phyloP scores from a whole-genome alignment of 2,329 filamentous ascomycete species.

The Plenodomus lindquistii region DNA sequence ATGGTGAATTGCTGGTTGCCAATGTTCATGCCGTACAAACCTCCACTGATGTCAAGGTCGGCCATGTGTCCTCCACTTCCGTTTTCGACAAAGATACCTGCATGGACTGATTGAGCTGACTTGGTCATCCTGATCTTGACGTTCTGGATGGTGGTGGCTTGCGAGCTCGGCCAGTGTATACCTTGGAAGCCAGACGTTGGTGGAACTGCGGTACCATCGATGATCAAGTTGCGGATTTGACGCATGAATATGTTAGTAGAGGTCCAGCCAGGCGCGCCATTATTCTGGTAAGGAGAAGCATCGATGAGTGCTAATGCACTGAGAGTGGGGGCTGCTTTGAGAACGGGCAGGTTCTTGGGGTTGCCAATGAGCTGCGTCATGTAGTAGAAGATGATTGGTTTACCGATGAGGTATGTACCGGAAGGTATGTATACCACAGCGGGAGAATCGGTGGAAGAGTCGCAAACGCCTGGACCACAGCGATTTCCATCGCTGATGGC shows the following conservation, averaged over 20 bases:
- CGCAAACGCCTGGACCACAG: constrained; percentile 50
- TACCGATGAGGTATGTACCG: constrained; percentile 58
- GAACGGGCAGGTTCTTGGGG: constrained; percentile 57
- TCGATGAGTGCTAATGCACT: constrained; percentile 62
- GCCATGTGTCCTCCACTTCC: constrained; percentile 53
- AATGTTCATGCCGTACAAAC: constrained; percentile 48
- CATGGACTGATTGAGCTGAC: constrained; percentile 51
- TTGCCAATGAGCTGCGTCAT: constrained; percentile 66
- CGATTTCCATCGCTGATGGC: constrained; percentile 51
- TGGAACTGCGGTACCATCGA: constrained; percentile 60
- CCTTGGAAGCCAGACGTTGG: constrained; percentile 51
- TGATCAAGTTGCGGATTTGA: constrained; percentile 66
- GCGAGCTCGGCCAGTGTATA: constrained; percentile 54
- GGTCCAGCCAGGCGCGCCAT: constrained; percentile 47
- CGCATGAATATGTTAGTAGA: constrained; percentile 67
- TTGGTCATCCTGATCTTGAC: constrained; percentile 50
- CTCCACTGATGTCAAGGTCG: constrained; percentile 52
- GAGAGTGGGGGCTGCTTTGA: constrained; percentile 60
- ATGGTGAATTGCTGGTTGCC: constrained; percentile 62
- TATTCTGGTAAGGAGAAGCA: constrained; percentile 55
- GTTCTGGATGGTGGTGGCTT: constrained; percentile 54
- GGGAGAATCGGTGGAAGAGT: constrained; percentile 56
- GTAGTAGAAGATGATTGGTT: constrained; percentile 65
- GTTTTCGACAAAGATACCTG: constrained; percentile 54
- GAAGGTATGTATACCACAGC: constrained; percentile 62